Percentiles rank a stretch among this genome's conserved stretches.
These are phyloP conservation scores for Porphyridium purpureum DNA, from an alignment of 23 red algal species.

Conservation along the genomic window DNA sequence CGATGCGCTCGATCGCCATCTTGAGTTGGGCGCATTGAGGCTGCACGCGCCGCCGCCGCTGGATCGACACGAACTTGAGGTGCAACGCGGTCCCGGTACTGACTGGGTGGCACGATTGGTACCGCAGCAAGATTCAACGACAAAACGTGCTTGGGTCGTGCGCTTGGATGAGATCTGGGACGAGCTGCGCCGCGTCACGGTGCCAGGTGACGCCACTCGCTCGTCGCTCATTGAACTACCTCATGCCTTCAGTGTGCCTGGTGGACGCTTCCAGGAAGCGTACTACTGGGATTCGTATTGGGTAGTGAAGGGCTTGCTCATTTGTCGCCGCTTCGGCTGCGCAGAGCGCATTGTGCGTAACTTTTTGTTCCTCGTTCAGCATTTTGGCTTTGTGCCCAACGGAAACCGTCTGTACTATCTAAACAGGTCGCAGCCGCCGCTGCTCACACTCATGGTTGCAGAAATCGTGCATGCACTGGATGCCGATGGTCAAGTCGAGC, in stretches of 20 bases:
- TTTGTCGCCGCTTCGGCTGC: slow-evolving; percentile 38
- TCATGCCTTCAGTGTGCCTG: slow-evolving; percentile 63
- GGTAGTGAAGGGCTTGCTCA: slow-evolving; percentile 63
- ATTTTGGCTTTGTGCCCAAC: slow-evolving; percentile 82
- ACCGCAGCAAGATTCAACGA: too few species aligned
- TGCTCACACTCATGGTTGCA: slow-evolving; percentile 41
- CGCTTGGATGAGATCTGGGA: too few species aligned
- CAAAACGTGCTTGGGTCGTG: too few species aligned
- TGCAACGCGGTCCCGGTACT: too few species aligned
- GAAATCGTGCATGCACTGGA: slow-evolving; percentile 7
- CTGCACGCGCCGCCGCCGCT: too few species aligned
- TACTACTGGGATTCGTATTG: slow-evolving; percentile 94
- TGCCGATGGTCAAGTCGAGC: too few species aligned
- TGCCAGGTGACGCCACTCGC: neutral
- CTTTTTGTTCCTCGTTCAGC: slow-evolving; percentile 35
- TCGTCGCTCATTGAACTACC: slow-evolving; percentile 33
- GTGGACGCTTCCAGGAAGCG: slow-evolving; percentile 84
- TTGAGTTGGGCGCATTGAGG: too few species aligned
- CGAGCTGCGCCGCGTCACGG: too few species aligned
- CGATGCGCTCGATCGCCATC: too few species aligned
- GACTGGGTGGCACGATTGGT: too few species aligned
- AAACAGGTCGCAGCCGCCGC: slow-evolving; percentile 70
- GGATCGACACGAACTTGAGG: too few species aligned
- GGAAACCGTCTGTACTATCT: slow-evolving; percentile 84
- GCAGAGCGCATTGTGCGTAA: slow-evolving; percentile 53